Conservation (phyloP, 140 eudicot species). For the Oenanthe javanica region DNA sequence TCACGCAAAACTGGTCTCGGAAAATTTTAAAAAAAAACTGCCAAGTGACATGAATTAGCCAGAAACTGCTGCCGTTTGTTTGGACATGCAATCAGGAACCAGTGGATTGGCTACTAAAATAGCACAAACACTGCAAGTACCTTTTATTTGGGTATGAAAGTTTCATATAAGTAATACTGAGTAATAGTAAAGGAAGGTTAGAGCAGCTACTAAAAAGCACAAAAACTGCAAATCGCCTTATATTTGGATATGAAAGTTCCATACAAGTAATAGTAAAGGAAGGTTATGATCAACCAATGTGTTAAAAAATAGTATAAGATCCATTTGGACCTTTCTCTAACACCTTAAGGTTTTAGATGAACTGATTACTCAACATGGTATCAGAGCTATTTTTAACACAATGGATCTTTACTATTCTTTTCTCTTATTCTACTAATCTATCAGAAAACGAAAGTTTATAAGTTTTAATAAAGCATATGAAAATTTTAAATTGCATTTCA, state of each 20-base stretch:
- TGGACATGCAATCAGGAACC: not conserved
- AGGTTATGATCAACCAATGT: not conserved
- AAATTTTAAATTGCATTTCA: not conserved
- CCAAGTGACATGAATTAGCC: not conserved
- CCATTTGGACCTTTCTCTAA: no score
- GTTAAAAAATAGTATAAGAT: no score
- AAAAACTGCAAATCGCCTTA: not conserved
- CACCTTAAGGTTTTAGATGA: no score
- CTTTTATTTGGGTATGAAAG: not conserved
- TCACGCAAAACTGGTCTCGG: not conserved
- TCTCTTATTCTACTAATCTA: not conserved
- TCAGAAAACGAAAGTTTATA: not conserved
- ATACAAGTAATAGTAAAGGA: not conserved
- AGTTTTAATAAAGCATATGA: not conserved
- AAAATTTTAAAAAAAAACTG: not conserved
- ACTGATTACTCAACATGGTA: no score
- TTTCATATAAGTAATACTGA: no score
- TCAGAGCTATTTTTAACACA: no score
- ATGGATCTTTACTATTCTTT: not conserved
- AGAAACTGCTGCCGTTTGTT: not conserved
- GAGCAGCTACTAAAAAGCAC: not conserved
- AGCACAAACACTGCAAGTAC: not conserved
- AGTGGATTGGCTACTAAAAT: not conserved
- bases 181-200: no score
- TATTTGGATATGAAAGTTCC: not conserved